Evolutionary conservation across 2,329 filamentous ascomycete species (phyloP).

Genomic region (Xylariales sp.): DNA sequence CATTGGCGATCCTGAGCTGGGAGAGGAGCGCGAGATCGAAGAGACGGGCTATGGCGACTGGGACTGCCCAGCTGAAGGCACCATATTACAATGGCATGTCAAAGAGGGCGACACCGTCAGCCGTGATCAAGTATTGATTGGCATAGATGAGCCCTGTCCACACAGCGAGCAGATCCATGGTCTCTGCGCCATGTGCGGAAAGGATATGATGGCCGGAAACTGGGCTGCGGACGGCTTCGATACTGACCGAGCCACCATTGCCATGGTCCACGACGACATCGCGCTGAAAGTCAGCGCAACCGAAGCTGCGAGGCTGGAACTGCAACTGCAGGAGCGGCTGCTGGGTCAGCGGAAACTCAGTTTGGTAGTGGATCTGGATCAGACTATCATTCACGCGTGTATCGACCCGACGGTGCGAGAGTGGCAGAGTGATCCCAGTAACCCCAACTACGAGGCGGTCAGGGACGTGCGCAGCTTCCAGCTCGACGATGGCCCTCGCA

Average conservation of each 20-base stretch:
- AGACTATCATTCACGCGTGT: constrained; percentile 97
- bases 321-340: constrained; percentile 79
- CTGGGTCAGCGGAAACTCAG: constrained; percentile 80
- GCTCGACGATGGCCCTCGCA: constrained; percentile 75
- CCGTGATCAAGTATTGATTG: constrained; percentile 56
- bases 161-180: constrained; percentile 90
- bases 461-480: constrained; percentile 87
- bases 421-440: constrained; percentile 84
- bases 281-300: constrained; percentile 78
- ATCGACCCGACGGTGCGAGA: constrained; percentile 95
- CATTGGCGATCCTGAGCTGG: constrained; percentile 61
- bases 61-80: constrained; percentile 79
- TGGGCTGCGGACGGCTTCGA: constrained; percentile 79
- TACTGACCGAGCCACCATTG: constrained; percentile 83
- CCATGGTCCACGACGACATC: constrained; percentile 91
- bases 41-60: constrained; percentile 72
- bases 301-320: constrained; percentile 77
- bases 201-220: constrained; percentile 89
- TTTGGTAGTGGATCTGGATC: constrained; percentile 93
- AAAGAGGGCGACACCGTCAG: constrained; percentile 60
- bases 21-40: constrained; percentile 60
- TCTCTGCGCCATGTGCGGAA: constrained; percentile 86
- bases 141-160: constrained; percentile 85
- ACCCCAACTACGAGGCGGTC: constrained; percentile 87
- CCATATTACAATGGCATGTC: constrained; percentile 72